Conservation (phyloP, 2,329 filamentous ascomycete genomes). For the Neofusicoccum sp. region DNA sequence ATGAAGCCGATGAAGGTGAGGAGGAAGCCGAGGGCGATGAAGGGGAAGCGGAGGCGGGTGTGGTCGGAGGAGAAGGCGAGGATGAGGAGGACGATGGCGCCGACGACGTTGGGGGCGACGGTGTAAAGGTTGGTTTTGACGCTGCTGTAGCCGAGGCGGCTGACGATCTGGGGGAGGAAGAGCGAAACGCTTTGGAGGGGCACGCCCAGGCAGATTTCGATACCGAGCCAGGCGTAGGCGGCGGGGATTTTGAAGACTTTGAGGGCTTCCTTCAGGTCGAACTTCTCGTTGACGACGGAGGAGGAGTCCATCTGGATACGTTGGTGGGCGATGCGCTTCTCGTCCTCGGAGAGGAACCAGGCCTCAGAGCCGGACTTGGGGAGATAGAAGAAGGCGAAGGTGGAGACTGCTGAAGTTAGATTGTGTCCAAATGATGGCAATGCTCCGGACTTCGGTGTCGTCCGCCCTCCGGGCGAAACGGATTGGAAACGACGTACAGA, state of each 20-base stretch:
- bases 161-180: slow-evolving; percentile 62
- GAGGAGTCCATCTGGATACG: slow-evolving; percentile 78
- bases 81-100: slow-evolving; percentile 71
- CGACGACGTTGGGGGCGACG: slow-evolving; percentile 76
- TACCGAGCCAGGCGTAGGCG: slow-evolving; percentile 57
- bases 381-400: slow-evolving; percentile 71
- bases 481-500: slow-evolving; percentile 35
- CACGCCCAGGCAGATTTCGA: slow-evolving; percentile 63
- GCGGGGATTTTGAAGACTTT: slow-evolving; percentile 57
- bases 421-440: slow-evolving; percentile 15
- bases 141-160: slow-evolving; percentile 54
- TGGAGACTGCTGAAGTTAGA: slow-evolving; percentile 36
- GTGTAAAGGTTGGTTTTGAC: slow-evolving; percentile 78
- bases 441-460: slow-evolving; percentile 30
- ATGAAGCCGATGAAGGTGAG: slow-evolving; percentile 79
- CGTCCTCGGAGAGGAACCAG: slow-evolving; percentile 65
- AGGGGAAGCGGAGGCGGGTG: slow-evolving; percentile 68
- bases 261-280: slow-evolving; percentile 55
- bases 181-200: slow-evolving; percentile 60
- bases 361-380: slow-evolving; percentile 66
- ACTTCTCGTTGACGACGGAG: slow-evolving; percentile 61
- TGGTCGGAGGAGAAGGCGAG: slow-evolving; percentile 72
- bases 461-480: slow-evolving; percentile 21
- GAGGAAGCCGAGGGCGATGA: slow-evolving; percentile 72
- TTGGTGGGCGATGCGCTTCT: slow-evolving; percentile 69